Evolutionary conservation across 2,329 filamentous ascomycete genomes (phyloP).

Genomic region (Scedosporium minutisporum): DNA sequence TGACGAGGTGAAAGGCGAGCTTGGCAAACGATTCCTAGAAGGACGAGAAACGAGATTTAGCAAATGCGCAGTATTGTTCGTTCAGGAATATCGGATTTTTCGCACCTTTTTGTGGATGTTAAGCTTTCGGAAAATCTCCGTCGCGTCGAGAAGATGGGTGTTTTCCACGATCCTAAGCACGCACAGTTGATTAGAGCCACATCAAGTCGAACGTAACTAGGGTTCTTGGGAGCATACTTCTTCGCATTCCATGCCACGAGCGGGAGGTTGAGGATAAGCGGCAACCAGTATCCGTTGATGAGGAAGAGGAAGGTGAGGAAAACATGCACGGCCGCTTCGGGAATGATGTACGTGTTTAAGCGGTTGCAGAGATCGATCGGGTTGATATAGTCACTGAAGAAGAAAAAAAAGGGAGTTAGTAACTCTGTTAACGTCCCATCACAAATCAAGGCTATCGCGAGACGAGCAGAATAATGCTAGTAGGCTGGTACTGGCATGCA

Average conservation of each 20-base stretch:
- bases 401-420: neutral
- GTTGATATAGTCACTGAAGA: slow-evolving; percentile 96
- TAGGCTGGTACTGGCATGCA: neutral
- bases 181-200: slow-evolving; percentile 10
- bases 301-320: slow-evolving; percentile 94
- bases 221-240: slow-evolving; percentile 57
- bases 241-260: slow-evolving; percentile 90
- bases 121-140: slow-evolving; percentile 97
- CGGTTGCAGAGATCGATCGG: slow-evolving; percentile 99
- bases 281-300: slow-evolving; percentile 97
- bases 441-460: neutral
- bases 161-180: slow-evolving; percentile 80
- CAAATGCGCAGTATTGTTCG: slow-evolving; percentile 13
- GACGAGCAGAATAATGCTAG: neutral
- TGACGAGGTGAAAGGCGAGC: slow-evolving; percentile 94
- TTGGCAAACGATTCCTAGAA: slow-evolving; percentile 94
- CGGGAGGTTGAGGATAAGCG: slow-evolving; percentile 83
- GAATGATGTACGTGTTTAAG: slow-evolving; percentile 98
- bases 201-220: neutral
- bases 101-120: slow-evolving; percentile 96
- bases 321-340: slow-evolving; percentile 93
- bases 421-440: too few species aligned
- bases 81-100: neutral
- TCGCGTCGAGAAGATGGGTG: slow-evolving; percentile 91
- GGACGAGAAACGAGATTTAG: neutral